Base-by-base conservation (phyloP, 768 basidiomycete species). In the Panellus pusillus region DNA sequence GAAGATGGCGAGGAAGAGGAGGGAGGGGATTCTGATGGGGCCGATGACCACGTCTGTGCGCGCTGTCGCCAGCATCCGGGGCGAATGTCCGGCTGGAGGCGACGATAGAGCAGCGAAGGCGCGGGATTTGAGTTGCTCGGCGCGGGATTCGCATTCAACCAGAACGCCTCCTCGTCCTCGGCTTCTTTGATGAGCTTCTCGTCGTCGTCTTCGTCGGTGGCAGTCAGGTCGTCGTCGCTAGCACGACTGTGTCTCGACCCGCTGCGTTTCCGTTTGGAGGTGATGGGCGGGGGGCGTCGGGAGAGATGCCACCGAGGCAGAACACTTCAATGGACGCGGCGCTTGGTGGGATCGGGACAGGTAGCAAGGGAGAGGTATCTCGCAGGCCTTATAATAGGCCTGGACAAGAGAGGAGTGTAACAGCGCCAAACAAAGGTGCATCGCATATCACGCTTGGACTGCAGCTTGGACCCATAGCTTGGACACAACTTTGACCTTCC, bases 1-100 rank as follows among this genome's bases (percentile, higher is more conserved):
- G 27, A 96, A 78, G 8, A 99, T 80, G 8, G 93, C 97, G 42
- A 87, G 69, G 75, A 99, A 98, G 14, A 99, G 81, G 12, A 87
- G 74, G 6, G 80, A 72, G 63, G 90, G 93, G 44, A 99, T 83
- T 29, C 93, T 53, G 20, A 98, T 66, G 0, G 97, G 97, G 1
- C 95, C 97, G 3, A 79, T 66, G 8, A 94, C 79, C 46, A 86
- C 81, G 63, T 97, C 96, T 96, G 58, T 14, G 17, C 42, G 17
- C 17, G 9, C 13, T 32, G 62, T 20, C n/a, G n/a, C n/a, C n/a
- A n/a, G n/a, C n/a, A n/a, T n/a, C n/a, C n/a, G n/a, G n/a, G n/a
- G n/a, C n/a, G n/a, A n/a, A n/a, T n/a, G n/a, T n/a, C n/a, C n/a
- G n/a, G n/a, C n/a, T 64, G 67, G 64, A 70, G 70, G 18, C 63